Conservation (phyloP, 179 eudicot species). For the Sideroxylon spinosum region DNA sequence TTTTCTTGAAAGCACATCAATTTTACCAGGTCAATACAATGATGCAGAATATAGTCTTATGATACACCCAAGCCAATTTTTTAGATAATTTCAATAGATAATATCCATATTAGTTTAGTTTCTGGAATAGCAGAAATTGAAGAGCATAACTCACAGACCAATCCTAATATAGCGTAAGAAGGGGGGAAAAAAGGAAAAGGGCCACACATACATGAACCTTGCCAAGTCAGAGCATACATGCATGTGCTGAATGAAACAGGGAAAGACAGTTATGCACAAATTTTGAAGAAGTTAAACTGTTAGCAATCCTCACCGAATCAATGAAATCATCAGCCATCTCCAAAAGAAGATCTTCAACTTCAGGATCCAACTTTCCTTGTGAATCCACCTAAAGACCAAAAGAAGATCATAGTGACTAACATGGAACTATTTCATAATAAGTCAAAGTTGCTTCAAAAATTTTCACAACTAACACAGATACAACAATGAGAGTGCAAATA, state of each 20-base stretch:
- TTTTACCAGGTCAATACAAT: too few species aligned
- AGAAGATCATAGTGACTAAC: background rate
- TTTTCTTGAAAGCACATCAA: too few species aligned
- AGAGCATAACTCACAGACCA: too few species aligned
- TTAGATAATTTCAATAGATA: too few species aligned
- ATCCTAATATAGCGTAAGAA: too few species aligned
- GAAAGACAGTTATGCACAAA: background rate
- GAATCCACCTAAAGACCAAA: constrained; percentile 57
- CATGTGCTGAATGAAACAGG: background rate
- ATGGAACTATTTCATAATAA: background rate
- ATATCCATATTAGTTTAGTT: too few species aligned
- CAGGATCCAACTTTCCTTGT: constrained; percentile 71
- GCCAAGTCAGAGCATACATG: background rate
- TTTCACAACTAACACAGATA: background rate
- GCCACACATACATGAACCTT: too few species aligned
- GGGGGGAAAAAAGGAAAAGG: too few species aligned
- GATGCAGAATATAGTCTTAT: too few species aligned
- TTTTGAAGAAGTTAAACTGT: background rate
- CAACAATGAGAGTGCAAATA: too few species aligned
- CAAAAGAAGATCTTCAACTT: constrained; percentile 82
- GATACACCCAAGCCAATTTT: too few species aligned
- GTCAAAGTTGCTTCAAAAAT: constrained; percentile 2
- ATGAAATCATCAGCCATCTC: constrained; percentile 89
- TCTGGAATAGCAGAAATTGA: too few species aligned
- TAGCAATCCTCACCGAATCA: constrained; percentile 73